phyloP scores from a whole-genome alignment of 2,329 filamentous ascomycete species.

The Talaromyces sp. region DNA sequence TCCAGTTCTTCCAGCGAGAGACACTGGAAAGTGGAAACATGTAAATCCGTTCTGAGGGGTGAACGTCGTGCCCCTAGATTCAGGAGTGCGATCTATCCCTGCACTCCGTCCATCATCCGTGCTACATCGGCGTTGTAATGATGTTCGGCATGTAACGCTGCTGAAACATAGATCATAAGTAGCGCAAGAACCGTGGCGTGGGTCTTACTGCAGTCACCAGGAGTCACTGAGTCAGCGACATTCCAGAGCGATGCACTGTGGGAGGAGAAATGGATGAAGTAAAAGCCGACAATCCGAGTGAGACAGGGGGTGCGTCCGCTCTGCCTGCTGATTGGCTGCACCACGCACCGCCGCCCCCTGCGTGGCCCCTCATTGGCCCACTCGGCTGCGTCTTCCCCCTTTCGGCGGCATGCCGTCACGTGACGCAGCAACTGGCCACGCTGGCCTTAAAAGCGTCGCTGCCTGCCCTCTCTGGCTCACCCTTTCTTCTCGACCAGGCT shows the following conservation, averaged over 20 bases:
- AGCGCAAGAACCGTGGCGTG: background rate
- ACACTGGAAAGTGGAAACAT: too few species aligned
- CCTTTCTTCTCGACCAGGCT: constrained; percentile 10
- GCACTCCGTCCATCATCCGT: background rate
- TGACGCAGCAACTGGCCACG: constrained; percentile 27
- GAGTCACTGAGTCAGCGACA: background rate
- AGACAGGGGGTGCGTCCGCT: background rate
- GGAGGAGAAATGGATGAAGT: background rate
- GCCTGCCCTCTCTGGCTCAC: constrained; percentile 16
- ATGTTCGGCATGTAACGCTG: constrained; percentile 1
- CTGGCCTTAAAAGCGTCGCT: constrained; percentile 35
- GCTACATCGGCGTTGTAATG: background rate
- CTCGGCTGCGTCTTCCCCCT: background rate
- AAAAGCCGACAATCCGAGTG: background rate
- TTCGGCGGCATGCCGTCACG: background rate
- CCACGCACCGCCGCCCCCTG: background rate
- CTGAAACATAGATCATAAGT: too few species aligned
- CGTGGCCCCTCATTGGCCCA: background rate
- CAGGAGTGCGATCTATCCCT: background rate
- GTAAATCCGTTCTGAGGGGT: too few species aligned
- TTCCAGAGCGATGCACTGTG: background rate
- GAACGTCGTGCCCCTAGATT: background rate
- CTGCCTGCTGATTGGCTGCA: background rate
- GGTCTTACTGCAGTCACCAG: background rate
- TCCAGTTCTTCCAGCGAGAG: too few species aligned